phyloP scores from a whole-genome alignment of 768 basidiomycete species.

The Collybia mongolica region DNA sequence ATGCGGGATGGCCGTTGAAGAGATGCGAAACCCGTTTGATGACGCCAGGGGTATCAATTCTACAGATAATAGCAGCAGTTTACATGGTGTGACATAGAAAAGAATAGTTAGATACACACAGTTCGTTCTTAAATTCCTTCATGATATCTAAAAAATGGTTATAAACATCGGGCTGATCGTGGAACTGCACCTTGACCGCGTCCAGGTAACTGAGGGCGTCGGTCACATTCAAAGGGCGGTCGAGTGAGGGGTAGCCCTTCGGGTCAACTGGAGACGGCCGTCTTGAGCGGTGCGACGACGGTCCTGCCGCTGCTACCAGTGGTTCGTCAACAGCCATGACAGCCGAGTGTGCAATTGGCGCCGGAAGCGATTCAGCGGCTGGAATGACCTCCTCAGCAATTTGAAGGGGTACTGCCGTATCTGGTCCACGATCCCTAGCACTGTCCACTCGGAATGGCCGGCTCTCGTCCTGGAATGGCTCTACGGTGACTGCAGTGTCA shows the following conservation, averaged over 20 bases:
- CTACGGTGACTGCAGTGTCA: too few relatives aligned
- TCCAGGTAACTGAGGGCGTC: constrained; percentile 93
- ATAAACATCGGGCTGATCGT: constrained; percentile 92
- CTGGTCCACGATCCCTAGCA: not conserved
- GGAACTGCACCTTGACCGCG: constrained; percentile 89
- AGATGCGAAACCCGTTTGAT: constrained; percentile 93
- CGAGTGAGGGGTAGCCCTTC: constrained; percentile 27
- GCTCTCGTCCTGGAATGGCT: too few relatives aligned
- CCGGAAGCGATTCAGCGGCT: constrained; percentile 8
- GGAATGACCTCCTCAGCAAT: not conserved
- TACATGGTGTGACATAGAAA: not conserved
- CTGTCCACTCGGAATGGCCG: too few relatives aligned
- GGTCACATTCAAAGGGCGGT: constrained; percentile 87
- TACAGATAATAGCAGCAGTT: constrained; percentile 31
- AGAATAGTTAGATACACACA: constrained; percentile 45
- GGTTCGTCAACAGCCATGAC: constrained; percentile 14
- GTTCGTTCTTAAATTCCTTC: constrained; percentile 98
- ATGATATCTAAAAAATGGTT: constrained; percentile 95
- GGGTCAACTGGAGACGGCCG: constrained; percentile 23
- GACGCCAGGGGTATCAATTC: constrained; percentile 97
- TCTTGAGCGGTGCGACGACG: constrained; percentile 7
- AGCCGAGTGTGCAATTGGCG: constrained; percentile 2
- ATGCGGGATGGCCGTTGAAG: constrained; percentile 84
- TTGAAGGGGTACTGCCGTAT: not conserved
- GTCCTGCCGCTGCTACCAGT: constrained; percentile 6